Base-by-base conservation (phyloP, 495 filamentous ascomycete genomes). In the Neurospora sp. region DNA sequence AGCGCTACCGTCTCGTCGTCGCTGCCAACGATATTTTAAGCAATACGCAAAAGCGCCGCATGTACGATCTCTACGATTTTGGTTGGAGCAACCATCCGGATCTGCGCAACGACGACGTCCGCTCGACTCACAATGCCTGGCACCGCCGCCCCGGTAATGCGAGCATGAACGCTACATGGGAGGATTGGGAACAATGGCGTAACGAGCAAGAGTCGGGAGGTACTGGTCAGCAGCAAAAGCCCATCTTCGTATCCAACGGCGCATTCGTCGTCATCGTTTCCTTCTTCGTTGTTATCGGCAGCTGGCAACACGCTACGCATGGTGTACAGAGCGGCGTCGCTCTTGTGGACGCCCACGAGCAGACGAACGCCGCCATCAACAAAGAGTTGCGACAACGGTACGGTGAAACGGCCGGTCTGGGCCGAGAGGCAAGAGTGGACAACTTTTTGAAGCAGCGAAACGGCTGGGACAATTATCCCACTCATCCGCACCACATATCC, bases 131-230 rank as follows among this genome's bases (percentile, higher is more conserved):
- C 69, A 78, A 79, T 37, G 85, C 88, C 12, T 89, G 87, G 80
- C 78, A 83, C 4, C 81, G 84, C 12, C 73, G 82, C 20, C 82
- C 83, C 0, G 82, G 84, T 1, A 89, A 87, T 22, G 89, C 95
- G 31, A 89, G 88, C 77, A 83, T 85, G 73, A 98, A 98, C 78
- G 96, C 93, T 14, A 99, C 95, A 0, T 99, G 96, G 96, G 96
- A 99, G 78, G 96, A 99, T 79, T 99, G 96, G 96, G 94, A 99
- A 82, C 86, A 86, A 48, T 99, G 92, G 91, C 88, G 93, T 76
- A 83, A 88, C 31, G 84, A 88, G 41, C 78, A 78, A 39, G 80
- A 84, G 48, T 65, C 22, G 22, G 53, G 53, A 35, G 53, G 53
- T 14, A 65, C 53, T 37, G 84, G 86, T 53, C 80, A 77, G 44